A percentile compares a stretch with the other conserved stretches of the same genome.
Conservation (phyloP, 805 yeast species). For the Myxozyma udenii region DNA sequence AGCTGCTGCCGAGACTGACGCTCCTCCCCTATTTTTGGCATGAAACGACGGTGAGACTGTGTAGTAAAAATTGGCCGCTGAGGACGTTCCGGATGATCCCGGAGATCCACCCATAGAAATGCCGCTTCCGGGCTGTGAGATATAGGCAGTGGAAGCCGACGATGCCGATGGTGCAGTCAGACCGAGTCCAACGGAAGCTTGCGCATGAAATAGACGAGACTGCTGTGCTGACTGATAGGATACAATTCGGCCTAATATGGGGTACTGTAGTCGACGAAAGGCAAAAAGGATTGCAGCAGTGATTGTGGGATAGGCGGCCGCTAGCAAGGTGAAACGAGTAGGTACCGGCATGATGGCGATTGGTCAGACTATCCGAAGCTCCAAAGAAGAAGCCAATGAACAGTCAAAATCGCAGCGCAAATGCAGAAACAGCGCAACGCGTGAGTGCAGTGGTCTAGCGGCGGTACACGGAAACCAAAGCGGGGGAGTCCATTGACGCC, state of each 20-base stretch:
- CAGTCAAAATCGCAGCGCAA: too few species aligned
- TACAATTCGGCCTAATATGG: slow-evolving; percentile 22
- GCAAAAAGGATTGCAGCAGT: slow-evolving; percentile 28
- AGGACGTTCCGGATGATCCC: background rate
- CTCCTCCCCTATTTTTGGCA: slow-evolving; percentile 14
- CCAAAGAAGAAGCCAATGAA: too few species aligned
- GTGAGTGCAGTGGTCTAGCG: too few species aligned
- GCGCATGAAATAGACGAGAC: slow-evolving; percentile 11
- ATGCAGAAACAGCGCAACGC: too few species aligned
- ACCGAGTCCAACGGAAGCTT: slow-evolving; percentile 3
- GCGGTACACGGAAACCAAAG: too few species aligned
- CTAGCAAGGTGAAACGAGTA: slow-evolving; percentile 23
- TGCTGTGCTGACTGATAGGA: slow-evolving; percentile 15
- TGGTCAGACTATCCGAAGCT: too few species aligned
- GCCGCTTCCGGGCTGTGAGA: background rate
- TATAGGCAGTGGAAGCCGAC: slow-evolving; percentile 8
- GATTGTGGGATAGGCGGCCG: slow-evolving; percentile 29
- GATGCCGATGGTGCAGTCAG: slow-evolving; percentile 10
- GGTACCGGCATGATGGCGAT: slow-evolving; percentile 22
- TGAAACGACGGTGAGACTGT: slow-evolving; percentile 18
- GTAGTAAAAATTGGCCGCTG: slow-evolving; percentile 11
- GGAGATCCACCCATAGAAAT: background rate
- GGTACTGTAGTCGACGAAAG: slow-evolving; percentile 24
- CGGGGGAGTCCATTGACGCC: too few species aligned
- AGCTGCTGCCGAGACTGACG: background rate